Conservation (phyloP, 2,329 filamentous ascomycete species). For the Shiraia sp. region DNA sequence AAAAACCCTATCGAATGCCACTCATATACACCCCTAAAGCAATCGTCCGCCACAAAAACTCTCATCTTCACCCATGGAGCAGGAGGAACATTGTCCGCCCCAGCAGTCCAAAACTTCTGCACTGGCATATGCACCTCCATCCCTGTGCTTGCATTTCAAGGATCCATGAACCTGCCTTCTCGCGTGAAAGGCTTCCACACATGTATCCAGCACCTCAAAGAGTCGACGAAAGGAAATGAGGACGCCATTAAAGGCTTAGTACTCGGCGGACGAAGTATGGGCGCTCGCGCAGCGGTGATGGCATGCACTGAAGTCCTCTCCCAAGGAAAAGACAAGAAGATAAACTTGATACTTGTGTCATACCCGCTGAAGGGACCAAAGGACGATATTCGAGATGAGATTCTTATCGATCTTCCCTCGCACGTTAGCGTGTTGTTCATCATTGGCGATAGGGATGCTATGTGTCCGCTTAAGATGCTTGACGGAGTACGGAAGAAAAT, state of each 20-base stretch:
- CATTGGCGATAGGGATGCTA: constrained; percentile 34
- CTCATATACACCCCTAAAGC: constrained; percentile 8
- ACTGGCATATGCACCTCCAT: constrained; percentile 35
- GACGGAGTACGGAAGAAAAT: constrained; percentile 40
- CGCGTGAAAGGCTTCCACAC: constrained; percentile 45
- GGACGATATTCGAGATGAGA: constrained; percentile 42
- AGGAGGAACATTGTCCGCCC: constrained; percentile 46
- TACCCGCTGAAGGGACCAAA: constrained; percentile 48
- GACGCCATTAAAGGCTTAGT: constrained; percentile 8
- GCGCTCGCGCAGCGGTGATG: constrained; percentile 48
- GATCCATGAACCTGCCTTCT: constrained; percentile 46
- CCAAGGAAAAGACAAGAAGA: not conserved
- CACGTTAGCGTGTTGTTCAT: constrained; percentile 46
- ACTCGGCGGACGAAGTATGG: constrained; percentile 51
- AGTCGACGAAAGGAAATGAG: not conserved
- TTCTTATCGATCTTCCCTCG: constrained; percentile 41
- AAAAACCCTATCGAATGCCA: constrained; percentile 29
- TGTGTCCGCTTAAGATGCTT: constrained; percentile 26
- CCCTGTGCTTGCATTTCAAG: constrained; percentile 45
- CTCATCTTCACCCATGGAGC: constrained; percentile 53
- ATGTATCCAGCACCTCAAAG: constrained; percentile 30
- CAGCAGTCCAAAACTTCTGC: constrained; percentile 47
- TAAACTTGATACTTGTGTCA: constrained; percentile 44
- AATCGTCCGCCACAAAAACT: not conserved
- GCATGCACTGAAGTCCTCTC: constrained; percentile 34